A percentile compares a stretch with the other conserved stretches of the same genome.
phyloP scores from a whole-genome alignment of 2,329 filamentous ascomycete genomes.

The Zasmidium citrigriseum region DNA sequence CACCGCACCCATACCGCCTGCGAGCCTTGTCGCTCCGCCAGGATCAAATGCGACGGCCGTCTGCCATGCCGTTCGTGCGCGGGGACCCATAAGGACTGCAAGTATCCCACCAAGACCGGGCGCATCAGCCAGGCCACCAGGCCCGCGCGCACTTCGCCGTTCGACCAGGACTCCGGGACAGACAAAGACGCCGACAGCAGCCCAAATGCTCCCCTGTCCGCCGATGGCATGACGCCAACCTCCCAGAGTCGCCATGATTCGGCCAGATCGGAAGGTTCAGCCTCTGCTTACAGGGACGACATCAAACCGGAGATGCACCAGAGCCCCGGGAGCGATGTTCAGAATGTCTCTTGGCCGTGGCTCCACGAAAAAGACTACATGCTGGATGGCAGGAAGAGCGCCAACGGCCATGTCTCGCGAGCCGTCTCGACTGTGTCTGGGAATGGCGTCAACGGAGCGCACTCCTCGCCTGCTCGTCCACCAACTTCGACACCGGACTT shows the following conservation, averaged over 20 bases:
- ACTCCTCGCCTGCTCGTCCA: neutral
- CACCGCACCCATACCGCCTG: slow-evolving; percentile 21
- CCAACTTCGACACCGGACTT: neutral
- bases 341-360: slow-evolving; percentile 15
- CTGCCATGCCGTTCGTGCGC: slow-evolving; percentile 15
- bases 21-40: slow-evolving; percentile 15
- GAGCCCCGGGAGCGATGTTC: neutral
- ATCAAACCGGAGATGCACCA: neutral
- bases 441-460: neutral
- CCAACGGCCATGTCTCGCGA: neutral
- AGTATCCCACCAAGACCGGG: slow-evolving; percentile 14
- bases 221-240: neutral
- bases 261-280: neutral
- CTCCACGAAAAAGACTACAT: slow-evolving; percentile 16
- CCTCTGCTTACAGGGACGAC: neutral
- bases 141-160: neutral
- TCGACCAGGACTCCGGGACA: neutral
- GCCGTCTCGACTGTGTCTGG: neutral
- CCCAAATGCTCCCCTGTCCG: neutral
- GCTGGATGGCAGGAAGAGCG: neutral
- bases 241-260: neutral
- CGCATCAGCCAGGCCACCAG: slow-evolving; percentile 17
- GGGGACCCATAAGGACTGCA: slow-evolving; percentile 12
- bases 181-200: neutral
- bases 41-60: slow-evolving; percentile 20